A percentile compares a stretch with the other conserved stretches of the same genome.
Conservation (phyloP, 345 rosid genomes). For the Populus nigra region DNA sequence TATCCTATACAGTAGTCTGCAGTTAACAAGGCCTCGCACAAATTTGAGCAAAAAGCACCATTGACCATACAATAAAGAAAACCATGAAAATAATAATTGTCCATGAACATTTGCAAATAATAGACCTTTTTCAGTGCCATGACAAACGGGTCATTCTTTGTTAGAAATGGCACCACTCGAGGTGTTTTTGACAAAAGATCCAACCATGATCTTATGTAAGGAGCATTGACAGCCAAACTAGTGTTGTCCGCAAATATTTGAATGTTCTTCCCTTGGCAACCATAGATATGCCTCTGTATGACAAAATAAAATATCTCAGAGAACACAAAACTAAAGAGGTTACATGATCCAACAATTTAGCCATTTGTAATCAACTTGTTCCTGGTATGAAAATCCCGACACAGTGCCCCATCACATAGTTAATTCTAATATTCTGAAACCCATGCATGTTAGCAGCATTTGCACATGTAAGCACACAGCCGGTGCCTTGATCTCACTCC, state of each 20-base stretch:
- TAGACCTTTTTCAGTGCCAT: slow-evolving; percentile 76
- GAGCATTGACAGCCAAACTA: slow-evolving; percentile 81
- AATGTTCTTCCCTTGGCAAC: slow-evolving; percentile 70
- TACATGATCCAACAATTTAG: neutral
- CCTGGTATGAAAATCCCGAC: neutral
- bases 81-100: neutral
- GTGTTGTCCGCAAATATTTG: slow-evolving; percentile 74
- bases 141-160: slow-evolving; percentile 83
- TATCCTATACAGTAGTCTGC: neutral
- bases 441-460: neutral
- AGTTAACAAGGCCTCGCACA: neutral
- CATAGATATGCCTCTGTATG: slow-evolving; percentile 80
- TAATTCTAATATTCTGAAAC: neutral
- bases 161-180: slow-evolving; percentile 89
- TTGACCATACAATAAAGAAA: neutral
- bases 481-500: neutral
- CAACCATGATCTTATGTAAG: slow-evolving; percentile 75
- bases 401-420: neutral
- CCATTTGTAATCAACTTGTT: neutral
- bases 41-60: neutral
- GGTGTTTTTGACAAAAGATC: slow-evolving; percentile 84
- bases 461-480: neutral
- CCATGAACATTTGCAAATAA: slow-evolving; percentile 2
- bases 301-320: neutral
- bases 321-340: neutral